Evolutionary conservation across 2,329 filamentous ascomycete species (phyloP).

Genomic region (Dothiorella sarmentorum): DNA sequence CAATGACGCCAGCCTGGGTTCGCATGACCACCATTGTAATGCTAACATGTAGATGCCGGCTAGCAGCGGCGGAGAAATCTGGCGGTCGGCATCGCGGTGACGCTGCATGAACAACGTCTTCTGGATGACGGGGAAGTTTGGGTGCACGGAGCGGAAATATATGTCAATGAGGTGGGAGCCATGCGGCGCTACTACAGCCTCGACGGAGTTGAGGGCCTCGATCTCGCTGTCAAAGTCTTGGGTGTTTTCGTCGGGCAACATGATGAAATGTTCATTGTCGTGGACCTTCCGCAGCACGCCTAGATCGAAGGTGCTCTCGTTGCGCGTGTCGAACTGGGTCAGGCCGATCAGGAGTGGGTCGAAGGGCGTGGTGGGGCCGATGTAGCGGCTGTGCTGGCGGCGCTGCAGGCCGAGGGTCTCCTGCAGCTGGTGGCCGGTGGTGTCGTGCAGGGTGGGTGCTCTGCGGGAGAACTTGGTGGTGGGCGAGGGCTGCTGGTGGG

Average conservation of each 20-base stretch:
- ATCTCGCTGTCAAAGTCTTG: constrained; percentile 67
- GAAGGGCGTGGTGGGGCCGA: constrained; percentile 78
- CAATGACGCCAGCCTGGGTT: constrained; percentile 60
- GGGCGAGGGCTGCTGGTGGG: constrained; percentile 25
- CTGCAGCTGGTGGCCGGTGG: constrained; percentile 38
- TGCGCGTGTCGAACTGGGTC: constrained; percentile 74
- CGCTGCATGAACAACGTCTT: constrained; percentile 77
- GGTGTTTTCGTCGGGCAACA: constrained; percentile 71
- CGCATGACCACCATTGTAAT: constrained; percentile 82
- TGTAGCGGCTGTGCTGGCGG: constrained; percentile 77
- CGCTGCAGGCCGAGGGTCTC: constrained; percentile 67
- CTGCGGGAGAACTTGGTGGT: constrained; percentile 20
- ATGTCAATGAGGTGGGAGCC: constrained; percentile 74
- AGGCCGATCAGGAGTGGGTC: constrained; percentile 80
- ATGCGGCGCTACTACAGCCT: constrained; percentile 71
- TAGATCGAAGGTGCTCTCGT: constrained; percentile 70
- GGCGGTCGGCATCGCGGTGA: constrained; percentile 67
- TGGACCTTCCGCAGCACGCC: constrained; percentile 68
- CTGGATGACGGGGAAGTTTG: constrained; percentile 77
- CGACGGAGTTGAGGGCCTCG: constrained; percentile 68
- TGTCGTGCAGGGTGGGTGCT: constrained; percentile 27
- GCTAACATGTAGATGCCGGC: constrained; percentile 82
- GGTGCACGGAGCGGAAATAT: constrained; percentile 78
- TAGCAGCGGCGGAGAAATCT: constrained; percentile 72
- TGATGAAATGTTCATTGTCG: constrained; percentile 73